Conservation (phyloP, 225 moss, liverwort and hornwort genomes). For the Takakia lepidozioides region DNA sequence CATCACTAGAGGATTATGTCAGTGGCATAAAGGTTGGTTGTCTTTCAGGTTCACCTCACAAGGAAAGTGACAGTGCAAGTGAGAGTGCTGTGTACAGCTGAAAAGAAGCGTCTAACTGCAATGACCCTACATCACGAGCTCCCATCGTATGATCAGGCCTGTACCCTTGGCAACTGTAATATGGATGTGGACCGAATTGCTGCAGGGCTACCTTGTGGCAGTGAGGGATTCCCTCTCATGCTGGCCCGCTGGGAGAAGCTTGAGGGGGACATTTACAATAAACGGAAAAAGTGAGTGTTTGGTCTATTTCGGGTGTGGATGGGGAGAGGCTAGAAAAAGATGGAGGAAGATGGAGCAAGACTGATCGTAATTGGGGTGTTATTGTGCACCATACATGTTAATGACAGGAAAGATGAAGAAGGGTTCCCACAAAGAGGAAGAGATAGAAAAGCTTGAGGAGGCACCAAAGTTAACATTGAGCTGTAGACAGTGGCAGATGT, state of each 20-base stretch:
- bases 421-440: too few species aligned
- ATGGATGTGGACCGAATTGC: slow-evolving; percentile 98
- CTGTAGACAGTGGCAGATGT: too few species aligned
- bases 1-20: too few species aligned
- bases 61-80: slow-evolving; percentile 83
- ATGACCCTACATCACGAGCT: slow-evolving; percentile 65
- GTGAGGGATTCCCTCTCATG: slow-evolving; percentile 99
- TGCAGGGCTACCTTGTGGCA: slow-evolving; percentile 95
- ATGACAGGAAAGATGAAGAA: too few species aligned
- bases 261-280: slow-evolving; percentile 87
- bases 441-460: too few species aligned
- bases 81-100: slow-evolving; percentile 83
- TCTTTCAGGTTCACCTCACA: slow-evolving; percentile 64
- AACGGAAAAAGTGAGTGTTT: slow-evolving; percentile 91
- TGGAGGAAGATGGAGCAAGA: too few species aligned
- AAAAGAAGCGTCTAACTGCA: slow-evolving; percentile 77
- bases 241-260: slow-evolving; percentile 99
- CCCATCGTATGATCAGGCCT: slow-evolving; percentile 96
- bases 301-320: too few species aligned
- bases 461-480: too few species aligned
- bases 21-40: too few species aligned
- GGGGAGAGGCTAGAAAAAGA: too few species aligned
- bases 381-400: too few species aligned
- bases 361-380: too few species aligned
- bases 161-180: slow-evolving; percentile 93